Evolutionary conservation across 441 rosid genomes (phyloP).

Genomic region (Syzygium syzygioides): DNA sequence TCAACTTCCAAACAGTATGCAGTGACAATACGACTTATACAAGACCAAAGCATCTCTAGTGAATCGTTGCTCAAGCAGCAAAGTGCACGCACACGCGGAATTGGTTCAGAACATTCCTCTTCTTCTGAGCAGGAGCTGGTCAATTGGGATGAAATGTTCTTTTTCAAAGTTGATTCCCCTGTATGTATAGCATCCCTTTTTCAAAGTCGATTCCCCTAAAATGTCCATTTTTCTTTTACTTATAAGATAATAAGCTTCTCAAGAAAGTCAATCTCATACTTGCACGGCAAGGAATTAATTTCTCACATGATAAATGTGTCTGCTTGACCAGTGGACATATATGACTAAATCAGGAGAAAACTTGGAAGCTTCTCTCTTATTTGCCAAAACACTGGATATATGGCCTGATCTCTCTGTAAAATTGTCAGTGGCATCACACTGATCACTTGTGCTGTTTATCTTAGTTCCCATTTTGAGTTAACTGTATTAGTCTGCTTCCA

Average conservation of each 20-base stretch:
- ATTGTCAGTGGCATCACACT: background rate
- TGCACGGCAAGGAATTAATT: background rate
- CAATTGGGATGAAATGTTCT: constrained; percentile 87
- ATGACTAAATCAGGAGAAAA: background rate
- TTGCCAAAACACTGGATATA: background rate
- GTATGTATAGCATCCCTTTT: constrained; percentile 30
- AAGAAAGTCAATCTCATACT: background rate
- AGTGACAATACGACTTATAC: constrained; percentile 53
- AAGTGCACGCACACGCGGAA: constrained; percentile 90
- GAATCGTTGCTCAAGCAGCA: constrained; percentile 61
- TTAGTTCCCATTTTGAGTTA: background rate
- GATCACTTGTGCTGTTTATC: background rate
- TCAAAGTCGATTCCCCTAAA: background rate
- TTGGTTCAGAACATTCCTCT: constrained; percentile 32
- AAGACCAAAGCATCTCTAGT: constrained; percentile 37
- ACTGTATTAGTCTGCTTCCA: background rate
- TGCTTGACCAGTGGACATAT: background rate
- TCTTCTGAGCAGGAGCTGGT: constrained; percentile 58
- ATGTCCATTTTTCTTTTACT: background rate
- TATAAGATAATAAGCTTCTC: background rate
- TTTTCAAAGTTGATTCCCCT: constrained; percentile 77
- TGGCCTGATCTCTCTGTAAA: background rate
- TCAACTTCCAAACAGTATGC: constrained; percentile 65
- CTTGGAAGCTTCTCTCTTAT: background rate
- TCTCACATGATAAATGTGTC: background rate